Percentiles rank a stretch among this genome's conserved stretches.
These are phyloP conservation scores for Exserohilum rostratum DNA, from an alignment of 2,329 filamentous ascomycete species.

Conservation along the genomic window DNA sequence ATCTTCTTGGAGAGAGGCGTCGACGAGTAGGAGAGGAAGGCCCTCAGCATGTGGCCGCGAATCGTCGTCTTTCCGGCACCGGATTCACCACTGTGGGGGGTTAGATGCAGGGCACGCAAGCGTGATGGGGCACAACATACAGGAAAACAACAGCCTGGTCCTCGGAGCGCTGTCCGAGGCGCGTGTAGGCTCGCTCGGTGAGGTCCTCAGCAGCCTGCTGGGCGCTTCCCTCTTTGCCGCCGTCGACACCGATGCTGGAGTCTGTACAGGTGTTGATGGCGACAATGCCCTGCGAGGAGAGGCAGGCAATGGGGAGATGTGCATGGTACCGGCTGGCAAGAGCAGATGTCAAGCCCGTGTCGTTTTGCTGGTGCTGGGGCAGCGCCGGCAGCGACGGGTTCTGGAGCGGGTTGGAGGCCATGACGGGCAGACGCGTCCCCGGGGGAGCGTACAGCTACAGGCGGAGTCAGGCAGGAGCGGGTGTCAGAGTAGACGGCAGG, in stretches of 20 bases:
- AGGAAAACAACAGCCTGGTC: constrained; percentile 93
- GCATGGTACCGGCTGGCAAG: constrained; percentile 91
- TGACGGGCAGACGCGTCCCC: constrained; percentile 54
- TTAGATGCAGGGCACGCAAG: constrained; percentile 7
- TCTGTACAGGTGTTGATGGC: constrained; percentile 94
- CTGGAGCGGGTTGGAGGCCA: constrained; percentile 64
- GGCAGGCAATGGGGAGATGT: constrained; percentile 80
- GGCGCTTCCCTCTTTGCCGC: constrained; percentile 87
- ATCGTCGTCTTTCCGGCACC: constrained; percentile 96
- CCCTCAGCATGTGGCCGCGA: constrained; percentile 83
- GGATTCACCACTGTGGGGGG: constrained; percentile 77
- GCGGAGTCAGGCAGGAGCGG: constrained; percentile 27
- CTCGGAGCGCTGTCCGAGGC: constrained; percentile 85
- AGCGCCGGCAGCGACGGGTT: constrained; percentile 86
- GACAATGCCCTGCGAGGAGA: constrained; percentile 91
- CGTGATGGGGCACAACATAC: constrained; percentile 61
- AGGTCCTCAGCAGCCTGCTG: constrained; percentile 93
- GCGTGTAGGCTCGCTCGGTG: constrained; percentile 81
- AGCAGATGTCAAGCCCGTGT: constrained; percentile 80
- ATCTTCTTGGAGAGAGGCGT: constrained; percentile 93
- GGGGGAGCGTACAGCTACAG: constrained; percentile 44
- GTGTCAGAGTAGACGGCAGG: constrained; percentile 7
- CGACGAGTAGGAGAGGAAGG: constrained; percentile 85
- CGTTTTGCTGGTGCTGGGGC: constrained; percentile 80
- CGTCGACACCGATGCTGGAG: constrained; percentile 86